phyloP scores from a whole-genome alignment of 1,284 basidiomycete species.

The Fereydounia khargensis region DNA sequence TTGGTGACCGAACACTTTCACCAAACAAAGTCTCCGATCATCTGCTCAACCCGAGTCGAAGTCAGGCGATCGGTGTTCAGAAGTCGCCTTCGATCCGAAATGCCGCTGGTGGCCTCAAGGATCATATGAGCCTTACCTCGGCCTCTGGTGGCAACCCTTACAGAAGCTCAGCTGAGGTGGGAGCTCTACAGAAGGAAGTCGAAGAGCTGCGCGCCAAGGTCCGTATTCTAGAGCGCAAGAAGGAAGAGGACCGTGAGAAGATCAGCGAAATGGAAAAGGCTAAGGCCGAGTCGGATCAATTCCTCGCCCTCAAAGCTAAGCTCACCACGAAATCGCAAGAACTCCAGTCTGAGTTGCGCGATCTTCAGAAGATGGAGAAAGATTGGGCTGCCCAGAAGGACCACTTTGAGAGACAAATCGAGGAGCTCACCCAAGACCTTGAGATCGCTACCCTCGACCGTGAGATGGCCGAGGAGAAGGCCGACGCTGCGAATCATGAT shows the following conservation, averaged over 20 bases:
- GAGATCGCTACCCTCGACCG: conserved; percentile 95
- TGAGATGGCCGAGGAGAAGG: conserved; percentile 92
- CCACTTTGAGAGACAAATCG: conserved; percentile 59
- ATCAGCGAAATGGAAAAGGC: conserved; percentile 81
- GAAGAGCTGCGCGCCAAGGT: conserved; percentile 77
- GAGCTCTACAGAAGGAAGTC: conserved; percentile 34
- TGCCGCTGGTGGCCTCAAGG: background rate
- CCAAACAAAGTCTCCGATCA: too few relatives aligned
- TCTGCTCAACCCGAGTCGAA: conserved; percentile 16
- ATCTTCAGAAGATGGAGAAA: conserved; percentile 42
- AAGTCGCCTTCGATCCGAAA: conserved; percentile 1
- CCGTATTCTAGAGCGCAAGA: conserved; percentile 79
- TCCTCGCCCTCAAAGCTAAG: conserved; percentile 76
- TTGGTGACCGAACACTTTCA: too few relatives aligned
- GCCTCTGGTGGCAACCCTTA: conserved; percentile 3
- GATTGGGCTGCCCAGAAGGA: conserved; percentile 40
- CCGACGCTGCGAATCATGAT: conserved; percentile 77
- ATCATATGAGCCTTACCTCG: conserved; percentile 36
- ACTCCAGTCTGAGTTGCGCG: conserved; percentile 38
- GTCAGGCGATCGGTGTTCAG: conserved; percentile 1
- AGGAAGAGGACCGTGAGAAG: conserved; percentile 78
- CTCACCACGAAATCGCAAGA: conserved; percentile 59
- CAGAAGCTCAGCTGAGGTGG: conserved; percentile 23
- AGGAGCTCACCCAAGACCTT: conserved; percentile 79
- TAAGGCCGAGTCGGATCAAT: conserved; percentile 76